These are phyloP conservation scores for Bipolaris victoriae DNA, from an alignment of 2,329 filamentous ascomycete species.

Conservation along the genomic window DNA sequence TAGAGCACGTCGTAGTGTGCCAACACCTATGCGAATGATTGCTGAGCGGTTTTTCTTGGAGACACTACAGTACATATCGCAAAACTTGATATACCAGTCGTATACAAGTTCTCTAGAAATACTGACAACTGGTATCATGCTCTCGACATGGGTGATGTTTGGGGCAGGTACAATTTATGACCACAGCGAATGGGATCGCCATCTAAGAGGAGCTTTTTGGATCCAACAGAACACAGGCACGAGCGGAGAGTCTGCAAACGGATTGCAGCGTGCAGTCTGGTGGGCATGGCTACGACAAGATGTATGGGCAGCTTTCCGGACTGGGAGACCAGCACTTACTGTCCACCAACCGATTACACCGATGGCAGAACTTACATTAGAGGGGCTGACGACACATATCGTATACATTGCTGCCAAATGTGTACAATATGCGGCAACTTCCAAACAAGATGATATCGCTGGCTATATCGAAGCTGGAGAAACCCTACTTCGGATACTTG, in stretches of 20 bases:
- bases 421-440: constrained; percentile 63
- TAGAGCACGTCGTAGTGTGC: constrained; percentile 18
- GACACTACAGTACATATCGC: constrained; percentile 65
- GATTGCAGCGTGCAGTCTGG: constrained; percentile 65
- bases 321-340: constrained; percentile 61
- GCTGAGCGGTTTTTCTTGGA: constrained; percentile 65
- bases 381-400: constrained; percentile 61
- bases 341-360: constrained; percentile 63
- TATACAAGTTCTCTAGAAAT: constrained; percentile 65
- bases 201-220: constrained; percentile 69
- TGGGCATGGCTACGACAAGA: constrained; percentile 71
- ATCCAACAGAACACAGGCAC: constrained; percentile 66
- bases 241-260: constrained; percentile 61
- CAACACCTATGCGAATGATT: constrained; percentile 42
- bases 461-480: constrained; percentile 53
- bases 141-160: constrained; percentile 70
- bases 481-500: constrained; percentile 55
- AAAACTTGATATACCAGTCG: constrained; percentile 62
- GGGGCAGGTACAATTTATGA: constrained; percentile 55
- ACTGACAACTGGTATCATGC: constrained; percentile 63
- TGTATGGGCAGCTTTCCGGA: constrained; percentile 67
- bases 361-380: constrained; percentile 55
- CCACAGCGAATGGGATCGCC: constrained; percentile 63
- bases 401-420: constrained; percentile 63
- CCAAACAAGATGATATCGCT: constrained; percentile 50